These are phyloP conservation scores for Nymphaea colorata DNA, from an alignment of 164 flowering plant genomes.

Conservation along the genomic window DNA sequence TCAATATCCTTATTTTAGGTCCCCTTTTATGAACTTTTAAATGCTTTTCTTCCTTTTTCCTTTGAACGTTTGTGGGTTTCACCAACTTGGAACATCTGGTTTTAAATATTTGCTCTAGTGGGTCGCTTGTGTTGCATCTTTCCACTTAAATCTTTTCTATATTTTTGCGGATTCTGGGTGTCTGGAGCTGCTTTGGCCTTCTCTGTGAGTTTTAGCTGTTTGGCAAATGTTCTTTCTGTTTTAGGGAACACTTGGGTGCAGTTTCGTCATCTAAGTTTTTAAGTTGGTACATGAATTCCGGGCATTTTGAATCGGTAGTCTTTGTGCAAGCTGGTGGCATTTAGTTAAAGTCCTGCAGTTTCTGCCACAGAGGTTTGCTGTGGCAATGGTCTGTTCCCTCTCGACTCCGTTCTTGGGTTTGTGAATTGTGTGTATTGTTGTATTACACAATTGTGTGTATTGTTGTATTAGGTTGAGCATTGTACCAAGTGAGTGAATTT, in stretches of 20 bases:
- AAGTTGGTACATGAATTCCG: neutral
- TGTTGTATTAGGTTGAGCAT: no score
- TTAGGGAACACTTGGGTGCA: neutral
- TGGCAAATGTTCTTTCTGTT: neutral
- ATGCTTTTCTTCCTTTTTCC: neutral
- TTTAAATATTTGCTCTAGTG: neutral
- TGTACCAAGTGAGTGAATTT: neutral
- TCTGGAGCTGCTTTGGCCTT: neutral
- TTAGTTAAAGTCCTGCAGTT: neutral
- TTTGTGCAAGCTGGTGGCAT: neutral
- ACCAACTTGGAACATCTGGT: neutral
- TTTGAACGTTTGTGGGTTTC: neutral
- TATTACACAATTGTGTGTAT: neutral
- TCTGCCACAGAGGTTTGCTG: neutral
- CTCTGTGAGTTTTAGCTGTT: neutral
- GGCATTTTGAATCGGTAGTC: neutral
- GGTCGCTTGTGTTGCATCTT: neutral
- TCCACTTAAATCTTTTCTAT: neutral
- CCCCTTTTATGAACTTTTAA: neutral
- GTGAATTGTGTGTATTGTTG: neutral
- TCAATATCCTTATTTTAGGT: neutral
- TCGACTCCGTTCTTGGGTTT: neutral
- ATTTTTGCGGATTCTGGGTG: neutral
- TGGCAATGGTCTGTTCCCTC: neutral
- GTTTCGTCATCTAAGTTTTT: neutral